Base-by-base conservation (phyloP, 2,329 filamentous ascomycete species). In the Arthrobotrys conoides region DNA sequence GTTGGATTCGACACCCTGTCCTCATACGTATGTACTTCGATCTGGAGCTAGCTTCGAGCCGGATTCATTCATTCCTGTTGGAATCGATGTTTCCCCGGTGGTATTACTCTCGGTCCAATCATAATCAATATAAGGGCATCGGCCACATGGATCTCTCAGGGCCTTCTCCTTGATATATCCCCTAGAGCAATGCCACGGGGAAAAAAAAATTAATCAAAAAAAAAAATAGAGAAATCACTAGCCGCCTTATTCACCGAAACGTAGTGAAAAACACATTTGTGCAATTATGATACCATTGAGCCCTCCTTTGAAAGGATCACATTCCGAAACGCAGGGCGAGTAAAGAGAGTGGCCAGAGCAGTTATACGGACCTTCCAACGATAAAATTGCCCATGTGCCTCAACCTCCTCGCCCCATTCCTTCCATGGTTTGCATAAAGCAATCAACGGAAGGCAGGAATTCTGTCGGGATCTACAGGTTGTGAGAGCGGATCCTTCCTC, bases 201-300 rank as follows among this genome's bases (percentile, higher is more conserved):
- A n/a, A n/a, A n/a, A 30, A 30, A 3, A 44, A n/a, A 24, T 44
- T n/a, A n/a, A n/a, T 24, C 24, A 3, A 10, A 12, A 3, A 27
- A 12, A 27, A 24, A 51, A 27, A 51, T 51, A 44, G 57, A 41
- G 57, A 20, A 61, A 24, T 41, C 57, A 44, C 10, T 4, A 16
- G 12, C 5, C 14, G 20, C 27, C 20, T 36, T 14, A 33, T 41
- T 20, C 57, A n/a, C 9, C 1, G 57, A 61, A 61, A 61, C 41
- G 36, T 20, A 61, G n/a, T 51, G 38, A 44, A 22, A 18, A 59
- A 48, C 55, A 51, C 67, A 63, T 63, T 55, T 27, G 30, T 68
- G 57, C 53, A 71, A 71, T 51, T 63, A 41, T 69, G 51, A 71
- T 41, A 51, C n/a, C 41, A 63, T 24, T 33, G 70, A 67, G 44